Percentiles rank a stretch among this genome's conserved stretches.
Conservation (phyloP, 1,284 basidiomycete genomes). For the Schizopora paradoxa region DNA sequence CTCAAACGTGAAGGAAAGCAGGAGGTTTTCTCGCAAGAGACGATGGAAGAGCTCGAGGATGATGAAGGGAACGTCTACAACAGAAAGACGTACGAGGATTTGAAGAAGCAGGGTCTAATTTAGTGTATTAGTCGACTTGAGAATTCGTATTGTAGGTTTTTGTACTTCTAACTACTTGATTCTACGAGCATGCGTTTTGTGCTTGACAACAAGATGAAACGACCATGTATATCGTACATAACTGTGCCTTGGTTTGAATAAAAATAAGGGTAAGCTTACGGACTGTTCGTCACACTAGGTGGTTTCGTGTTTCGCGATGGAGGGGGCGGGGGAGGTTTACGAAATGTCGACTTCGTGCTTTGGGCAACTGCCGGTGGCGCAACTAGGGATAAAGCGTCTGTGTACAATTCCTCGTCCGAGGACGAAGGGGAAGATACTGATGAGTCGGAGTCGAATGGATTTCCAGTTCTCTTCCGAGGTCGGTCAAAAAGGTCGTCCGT, state of each 20-base stretch:
- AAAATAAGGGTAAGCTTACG: neutral
- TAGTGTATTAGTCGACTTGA: constrained; percentile 30
- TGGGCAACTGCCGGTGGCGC: constrained; percentile 46
- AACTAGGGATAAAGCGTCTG: constrained; percentile 58
- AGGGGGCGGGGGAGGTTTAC: constrained; percentile 34
- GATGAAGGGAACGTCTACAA: constrained; percentile 96
- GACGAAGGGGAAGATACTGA: constrained; percentile 68
- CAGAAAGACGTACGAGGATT: constrained; percentile 84
- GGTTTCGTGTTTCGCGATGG: constrained; percentile 29
- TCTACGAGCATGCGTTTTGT: too few relatives aligned
- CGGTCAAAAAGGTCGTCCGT: constrained; percentile 36
- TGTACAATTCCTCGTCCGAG: constrained; percentile 78
- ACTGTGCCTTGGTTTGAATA: neutral
- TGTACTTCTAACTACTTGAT: too few relatives aligned
- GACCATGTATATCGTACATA: too few relatives aligned
- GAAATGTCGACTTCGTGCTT: constrained; percentile 28
- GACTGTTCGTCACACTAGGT: neutral
- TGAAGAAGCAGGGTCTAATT: constrained; percentile 88
- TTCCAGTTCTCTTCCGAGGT: constrained; percentile 34
- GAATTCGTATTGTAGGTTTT: constrained; percentile 12
- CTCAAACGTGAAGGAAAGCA: constrained; percentile 90
- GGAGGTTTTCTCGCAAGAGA: constrained; percentile 87
- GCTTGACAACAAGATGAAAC: too few relatives aligned
- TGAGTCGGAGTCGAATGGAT: constrained; percentile 71
- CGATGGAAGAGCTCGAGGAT: constrained; percentile 95